Conservation (phyloP, 2,329 filamentous ascomycete species). For the Aureobasidium lini region DNA sequence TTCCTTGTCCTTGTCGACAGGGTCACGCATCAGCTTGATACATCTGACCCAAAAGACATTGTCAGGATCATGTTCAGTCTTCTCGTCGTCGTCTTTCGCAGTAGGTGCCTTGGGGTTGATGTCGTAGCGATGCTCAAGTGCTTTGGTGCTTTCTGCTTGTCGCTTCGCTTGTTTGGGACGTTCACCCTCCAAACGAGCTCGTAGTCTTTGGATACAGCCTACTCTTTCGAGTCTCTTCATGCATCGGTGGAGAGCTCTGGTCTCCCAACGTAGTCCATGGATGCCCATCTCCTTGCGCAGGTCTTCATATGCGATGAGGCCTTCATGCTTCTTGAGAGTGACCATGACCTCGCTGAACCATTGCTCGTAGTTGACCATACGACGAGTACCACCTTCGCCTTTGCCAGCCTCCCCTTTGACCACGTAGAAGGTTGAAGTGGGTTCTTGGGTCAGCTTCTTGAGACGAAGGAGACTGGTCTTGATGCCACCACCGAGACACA, state of each 20-base stretch:
- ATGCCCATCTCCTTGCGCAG: constrained; percentile 41
- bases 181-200: constrained; percentile 21
- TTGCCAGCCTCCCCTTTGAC: constrained; percentile 8
- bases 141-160: not conserved
- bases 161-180: not conserved
- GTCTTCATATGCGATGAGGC: constrained; percentile 46
- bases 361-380: constrained; percentile 36
- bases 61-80: not conserved
- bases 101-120: not conserved
- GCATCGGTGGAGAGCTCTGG: constrained; percentile 32
- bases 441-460: constrained; percentile 38
- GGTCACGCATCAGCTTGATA: constrained; percentile 35
- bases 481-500: constrained; percentile 39
- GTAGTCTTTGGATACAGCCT: constrained; percentile 33
- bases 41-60: constrained; percentile 26
- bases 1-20: constrained; percentile 24
- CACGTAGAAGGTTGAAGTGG: constrained; percentile 11
- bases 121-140: not conserved
- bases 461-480: constrained; percentile 52
- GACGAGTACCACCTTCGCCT: constrained; percentile 4
- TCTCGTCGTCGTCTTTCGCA: not conserved
- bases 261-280: constrained; percentile 29
- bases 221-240: constrained; percentile 33
- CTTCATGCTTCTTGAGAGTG: constrained; percentile 41
- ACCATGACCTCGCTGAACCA: constrained; percentile 44